phyloP scores from a whole-genome alignment of 2,329 filamentous ascomycete species.

The Macrophomina tecta region DNA sequence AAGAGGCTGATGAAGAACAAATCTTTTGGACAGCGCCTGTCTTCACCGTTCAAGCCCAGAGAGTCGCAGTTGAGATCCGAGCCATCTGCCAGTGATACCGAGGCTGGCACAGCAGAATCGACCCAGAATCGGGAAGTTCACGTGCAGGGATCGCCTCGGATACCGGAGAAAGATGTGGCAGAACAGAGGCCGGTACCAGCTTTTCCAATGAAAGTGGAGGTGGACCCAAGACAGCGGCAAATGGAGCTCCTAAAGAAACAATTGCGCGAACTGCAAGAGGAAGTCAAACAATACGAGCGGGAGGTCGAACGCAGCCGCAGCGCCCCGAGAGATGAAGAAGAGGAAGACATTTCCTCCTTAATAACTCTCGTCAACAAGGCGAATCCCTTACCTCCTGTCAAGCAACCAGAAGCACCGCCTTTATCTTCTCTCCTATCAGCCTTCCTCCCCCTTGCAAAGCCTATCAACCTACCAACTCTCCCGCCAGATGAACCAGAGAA shows the following conservation, averaged over 20 bases:
- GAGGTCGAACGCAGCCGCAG: slow-evolving; percentile 39
- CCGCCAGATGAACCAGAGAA: slow-evolving; percentile 40
- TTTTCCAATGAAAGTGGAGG: not conserved
- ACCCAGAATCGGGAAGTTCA: not conserved
- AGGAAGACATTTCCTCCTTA: slow-evolving; percentile 30
- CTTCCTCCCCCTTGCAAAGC: slow-evolving; percentile 47
- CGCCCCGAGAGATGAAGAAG: slow-evolving; percentile 21
- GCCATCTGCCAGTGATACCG: not conserved
- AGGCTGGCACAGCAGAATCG: not conserved
- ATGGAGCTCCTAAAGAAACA: slow-evolving; percentile 39
- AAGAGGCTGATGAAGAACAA: slow-evolving; percentile 16
- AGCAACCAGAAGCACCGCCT: slow-evolving; percentile 34
- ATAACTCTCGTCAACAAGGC: slow-evolving; percentile 31
- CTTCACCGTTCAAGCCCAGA: slow-evolving; percentile 24
- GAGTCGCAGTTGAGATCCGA: slow-evolving; percentile 6
- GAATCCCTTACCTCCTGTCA: not conserved
- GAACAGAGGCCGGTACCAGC: slow-evolving; percentile 33
- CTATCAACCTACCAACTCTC: slow-evolving; percentile 36
- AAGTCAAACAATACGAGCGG: slow-evolving; percentile 38
- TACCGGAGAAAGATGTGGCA: not conserved
- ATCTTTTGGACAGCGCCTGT: slow-evolving; percentile 18
- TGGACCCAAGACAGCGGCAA: slow-evolving; percentile 33
- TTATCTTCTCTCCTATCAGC: slow-evolving; percentile 46
- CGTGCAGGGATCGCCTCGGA: not conserved
- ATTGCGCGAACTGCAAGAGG: slow-evolving; percentile 40